Evolutionary conservation across 2,329 filamentous ascomycete species (phyloP), one percentile per base, ranked within the genome.

Genomic region (Sclerotinia nivalis): DNA sequence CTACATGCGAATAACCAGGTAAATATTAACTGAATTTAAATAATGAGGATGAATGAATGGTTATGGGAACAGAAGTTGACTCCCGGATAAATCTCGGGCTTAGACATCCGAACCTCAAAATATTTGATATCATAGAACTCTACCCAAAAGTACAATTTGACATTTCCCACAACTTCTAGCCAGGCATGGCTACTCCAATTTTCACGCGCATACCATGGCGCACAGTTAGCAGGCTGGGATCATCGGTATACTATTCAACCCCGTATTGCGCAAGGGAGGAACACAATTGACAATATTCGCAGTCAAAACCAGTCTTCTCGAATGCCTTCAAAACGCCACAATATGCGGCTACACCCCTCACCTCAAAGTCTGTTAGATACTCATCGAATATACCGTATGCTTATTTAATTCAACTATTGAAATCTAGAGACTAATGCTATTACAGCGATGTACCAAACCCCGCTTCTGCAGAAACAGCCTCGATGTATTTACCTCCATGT

Each of bases 191-290:
- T 20, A 74, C 75, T 60, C 37, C 74, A 66, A 68, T 70, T 67
- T 69, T 73, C 28, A 70, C 74, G 67, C 75, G 75, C 58, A 69
- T 77, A 66, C 75, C 74, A 47, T 74, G 71, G 74, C 70, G 74
- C 60, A 66, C 70, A 62, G 50, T 76, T 22, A 72, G 49, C 66
- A 72, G 59, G 25, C 40, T 65, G 59, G 37, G 72, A 50, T 34
- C 52, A 49, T 71, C 69, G 49, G 73, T 74, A 52, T 66, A 71
- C 31, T 20, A 34, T 47, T 45, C 22, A 47, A 49, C 10, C 22
- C 20, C 10, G n/a, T 55, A 40, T 22, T 31, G 40, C 22, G 13
- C 22, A 13, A 65, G 43, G 59, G 61, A 50, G 52, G 54, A 25
- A 40, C 31, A 49, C 20, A 20, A 52, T 58, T 67, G 28, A 71